phyloP scores from a whole-genome alignment of 257 asterid species.

The Solanum peruvianum region DNA sequence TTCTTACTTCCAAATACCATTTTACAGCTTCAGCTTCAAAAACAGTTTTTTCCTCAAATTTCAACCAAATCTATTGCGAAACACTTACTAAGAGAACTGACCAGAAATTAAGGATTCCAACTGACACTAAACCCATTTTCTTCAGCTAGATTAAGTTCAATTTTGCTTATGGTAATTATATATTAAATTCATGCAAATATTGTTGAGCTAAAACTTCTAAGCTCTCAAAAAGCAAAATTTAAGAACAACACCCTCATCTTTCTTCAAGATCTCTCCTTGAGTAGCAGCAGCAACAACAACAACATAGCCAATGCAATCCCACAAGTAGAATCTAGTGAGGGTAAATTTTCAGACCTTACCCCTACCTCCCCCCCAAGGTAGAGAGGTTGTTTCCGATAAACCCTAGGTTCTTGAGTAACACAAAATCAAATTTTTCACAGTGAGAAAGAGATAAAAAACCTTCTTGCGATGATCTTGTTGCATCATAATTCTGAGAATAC shows the following conservation, averaged over 20 bases:
- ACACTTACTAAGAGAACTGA: not conserved
- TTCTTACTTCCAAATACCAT: not conserved
- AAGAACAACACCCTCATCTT: not conserved
- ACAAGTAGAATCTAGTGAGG: not conserved
- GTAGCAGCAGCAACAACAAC: not conserved
- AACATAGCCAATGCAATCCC: not conserved
- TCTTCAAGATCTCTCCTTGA: not conserved
- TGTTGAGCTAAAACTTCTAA: not conserved
- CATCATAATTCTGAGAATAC: constrained; percentile 14
- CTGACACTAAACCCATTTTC: not conserved
- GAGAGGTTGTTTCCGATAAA: not conserved
- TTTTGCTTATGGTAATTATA: not conserved
- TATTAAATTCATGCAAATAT: not conserved
- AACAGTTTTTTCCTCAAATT: not conserved
- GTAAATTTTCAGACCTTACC: not conserved
- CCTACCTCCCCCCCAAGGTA: not conserved
- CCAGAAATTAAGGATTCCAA: not conserved
- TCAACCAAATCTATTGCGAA: not conserved
- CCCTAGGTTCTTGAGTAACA: not conserved
- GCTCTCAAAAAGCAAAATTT: not conserved
- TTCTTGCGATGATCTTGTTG: constrained; percentile 60
- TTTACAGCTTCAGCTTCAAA: not conserved
- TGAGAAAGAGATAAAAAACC: constrained; percentile 16
- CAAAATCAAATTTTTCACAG: not conserved
- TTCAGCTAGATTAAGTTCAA: not conserved